Evolutionary conservation across 441 rosid genomes (phyloP).

Genomic region (Flueggea neowawraea): DNA sequence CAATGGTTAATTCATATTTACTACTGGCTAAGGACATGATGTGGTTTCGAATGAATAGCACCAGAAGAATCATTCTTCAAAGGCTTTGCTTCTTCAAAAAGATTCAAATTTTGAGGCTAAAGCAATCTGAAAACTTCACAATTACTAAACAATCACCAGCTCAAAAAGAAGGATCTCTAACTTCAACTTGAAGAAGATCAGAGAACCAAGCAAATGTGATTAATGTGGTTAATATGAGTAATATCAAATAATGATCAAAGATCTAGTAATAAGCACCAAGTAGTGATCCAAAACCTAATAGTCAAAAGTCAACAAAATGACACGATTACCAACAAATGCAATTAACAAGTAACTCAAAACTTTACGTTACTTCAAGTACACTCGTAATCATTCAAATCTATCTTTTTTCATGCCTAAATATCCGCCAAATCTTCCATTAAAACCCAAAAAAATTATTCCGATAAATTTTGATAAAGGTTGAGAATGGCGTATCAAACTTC

Average conservation of each 20-base stretch:
- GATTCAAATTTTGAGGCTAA: neutral
- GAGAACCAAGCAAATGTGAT: neutral
- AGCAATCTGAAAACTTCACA: slow-evolving; percentile 3
- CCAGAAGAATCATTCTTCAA: neutral
- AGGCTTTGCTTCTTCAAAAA: neutral
- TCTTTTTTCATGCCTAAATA: slow-evolving; percentile 10
- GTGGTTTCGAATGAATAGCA: neutral
- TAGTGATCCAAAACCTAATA: slow-evolving; percentile 4
- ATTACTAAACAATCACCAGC: slow-evolving; percentile 9
- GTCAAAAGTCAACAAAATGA: slow-evolving; percentile 16
- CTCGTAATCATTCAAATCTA: slow-evolving; percentile 22
- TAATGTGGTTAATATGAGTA: neutral
- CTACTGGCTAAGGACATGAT: neutral
- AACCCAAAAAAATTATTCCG: too few species aligned
- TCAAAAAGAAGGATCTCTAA: slow-evolving; percentile 5
- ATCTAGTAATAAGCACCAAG: neutral
- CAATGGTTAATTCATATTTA: neutral
- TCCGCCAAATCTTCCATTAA: too few species aligned
- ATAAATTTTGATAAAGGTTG: too few species aligned
- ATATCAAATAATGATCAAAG: neutral
- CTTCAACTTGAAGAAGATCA: slow-evolving; percentile 16
- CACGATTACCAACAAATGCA: slow-evolving; percentile 8
- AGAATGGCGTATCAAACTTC: too few species aligned
- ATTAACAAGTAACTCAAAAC: slow-evolving; percentile 19
- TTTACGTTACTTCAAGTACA: slow-evolving; percentile 31